Conservation (phyloP, 1,284 basidiomycete genomes). For the Moesziomyces antarcticus region DNA sequence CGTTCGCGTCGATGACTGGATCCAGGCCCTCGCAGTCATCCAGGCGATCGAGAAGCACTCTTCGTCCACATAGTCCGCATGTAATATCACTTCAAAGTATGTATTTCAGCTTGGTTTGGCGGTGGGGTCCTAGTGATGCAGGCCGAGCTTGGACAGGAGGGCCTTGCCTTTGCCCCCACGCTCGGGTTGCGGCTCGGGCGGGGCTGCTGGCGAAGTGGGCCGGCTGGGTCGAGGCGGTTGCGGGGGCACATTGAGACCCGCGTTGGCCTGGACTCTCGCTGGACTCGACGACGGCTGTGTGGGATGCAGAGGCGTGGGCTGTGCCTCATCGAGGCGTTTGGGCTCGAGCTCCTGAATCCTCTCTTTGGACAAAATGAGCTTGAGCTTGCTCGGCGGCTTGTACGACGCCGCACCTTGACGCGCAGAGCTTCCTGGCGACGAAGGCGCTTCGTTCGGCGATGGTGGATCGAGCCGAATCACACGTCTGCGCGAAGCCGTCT, state of each 20-base stretch:
- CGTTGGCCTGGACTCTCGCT: neutral
- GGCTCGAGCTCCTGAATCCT: slow-evolving; percentile 46
- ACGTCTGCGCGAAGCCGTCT: slow-evolving; percentile 9
- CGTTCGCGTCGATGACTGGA: slow-evolving; percentile 35
- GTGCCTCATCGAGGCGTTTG: slow-evolving; percentile 12
- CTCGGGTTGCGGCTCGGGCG: slow-evolving; percentile 2
- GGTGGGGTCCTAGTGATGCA: slow-evolving; percentile 5
- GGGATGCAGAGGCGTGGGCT: neutral
- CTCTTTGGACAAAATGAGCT: slow-evolving; percentile 46
- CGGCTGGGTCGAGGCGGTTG: slow-evolving; percentile 13
- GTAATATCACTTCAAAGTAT: too few relatives aligned
- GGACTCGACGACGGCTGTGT: neutral
- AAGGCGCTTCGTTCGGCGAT: neutral
- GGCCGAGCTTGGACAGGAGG: slow-evolving; percentile 34
- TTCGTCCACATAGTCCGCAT: neutral
- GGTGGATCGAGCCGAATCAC: slow-evolving; percentile 41
- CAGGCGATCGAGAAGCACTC: slow-evolving; percentile 14
- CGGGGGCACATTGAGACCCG: slow-evolving; percentile 7
- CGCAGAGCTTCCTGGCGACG: neutral
- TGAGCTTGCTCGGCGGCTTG: slow-evolving; percentile 38
- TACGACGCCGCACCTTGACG: neutral
- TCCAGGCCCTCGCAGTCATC: slow-evolving; percentile 25
- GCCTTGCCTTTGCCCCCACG: slow-evolving; percentile 34
- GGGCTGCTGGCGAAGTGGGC: slow-evolving; percentile 13
- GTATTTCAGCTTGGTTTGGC: too few relatives aligned